Percentiles rank a stretch among this genome's conserved stretches.
Conservation (phyloP, 345 rosid genomes). For the Eucalyptus microcorys region DNA sequence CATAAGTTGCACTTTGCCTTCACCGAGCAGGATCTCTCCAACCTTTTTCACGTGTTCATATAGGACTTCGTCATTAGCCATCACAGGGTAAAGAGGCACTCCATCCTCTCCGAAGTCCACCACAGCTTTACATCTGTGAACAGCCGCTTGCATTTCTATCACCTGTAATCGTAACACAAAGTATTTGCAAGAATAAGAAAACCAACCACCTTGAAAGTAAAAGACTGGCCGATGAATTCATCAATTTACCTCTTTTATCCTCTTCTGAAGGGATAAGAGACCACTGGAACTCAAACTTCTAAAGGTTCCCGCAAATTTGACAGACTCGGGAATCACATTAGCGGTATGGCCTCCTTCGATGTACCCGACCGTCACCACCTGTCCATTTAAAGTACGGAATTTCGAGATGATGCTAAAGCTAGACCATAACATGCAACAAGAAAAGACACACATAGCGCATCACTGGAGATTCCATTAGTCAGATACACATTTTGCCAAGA, state of each 20-base stretch:
- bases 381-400: background rate
- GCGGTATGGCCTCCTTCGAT: slow-evolving; percentile 48
- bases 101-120: slow-evolving; percentile 40
- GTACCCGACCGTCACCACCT: slow-evolving; percentile 62
- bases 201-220: background rate
- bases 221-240: background rate
- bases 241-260: slow-evolving; percentile 33
- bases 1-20: slow-evolving; percentile 31
- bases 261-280: slow-evolving; percentile 29
- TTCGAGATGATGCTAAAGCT: background rate
- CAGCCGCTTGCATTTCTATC: slow-evolving; percentile 47
- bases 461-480: background rate
- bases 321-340: slow-evolving; percentile 47
- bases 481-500: background rate
- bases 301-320: slow-evolving; percentile 48
- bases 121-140: slow-evolving; percentile 39
- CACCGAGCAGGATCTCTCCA: slow-evolving; percentile 41
- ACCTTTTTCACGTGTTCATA: slow-evolving; percentile 42
- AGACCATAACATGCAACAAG: background rate
- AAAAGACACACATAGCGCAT: background rate
- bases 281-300: slow-evolving; percentile 50
- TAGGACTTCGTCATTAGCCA: slow-evolving; percentile 33
- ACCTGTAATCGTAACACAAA: slow-evolving; percentile 11
- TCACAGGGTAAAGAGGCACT: slow-evolving; percentile 38
- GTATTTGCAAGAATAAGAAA: background rate